A percentile compares a stretch with the other conserved stretches of the same genome.
Evolutionary conservation across 768 basidiomycete genomes (phyloP).

Genomic region (Lactifluus hygrophoroides): DNA sequence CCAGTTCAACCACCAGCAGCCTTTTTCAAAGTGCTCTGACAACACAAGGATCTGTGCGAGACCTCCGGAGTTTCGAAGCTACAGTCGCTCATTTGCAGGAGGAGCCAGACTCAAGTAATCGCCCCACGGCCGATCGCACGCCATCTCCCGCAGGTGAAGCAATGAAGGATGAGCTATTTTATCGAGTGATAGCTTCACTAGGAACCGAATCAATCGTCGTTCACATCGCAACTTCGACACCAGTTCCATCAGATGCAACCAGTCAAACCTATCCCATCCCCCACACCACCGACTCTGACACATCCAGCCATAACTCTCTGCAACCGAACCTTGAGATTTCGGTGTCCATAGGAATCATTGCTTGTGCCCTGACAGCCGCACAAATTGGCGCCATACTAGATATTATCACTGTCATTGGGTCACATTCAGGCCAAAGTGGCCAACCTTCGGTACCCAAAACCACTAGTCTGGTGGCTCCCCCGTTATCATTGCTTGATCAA

Average conservation of each 20-base stretch:
- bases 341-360: constrained; percentile 14
- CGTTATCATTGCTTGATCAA: constrained; percentile 25
- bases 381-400: constrained; percentile 12
- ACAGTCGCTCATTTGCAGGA: background rate
- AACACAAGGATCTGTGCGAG: background rate
- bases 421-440: constrained; percentile 11
- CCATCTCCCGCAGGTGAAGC: background rate
- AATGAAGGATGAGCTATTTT: background rate
- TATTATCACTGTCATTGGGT: constrained; percentile 29
- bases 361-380: constrained; percentile 16
- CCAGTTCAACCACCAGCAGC: constrained; percentile 47
- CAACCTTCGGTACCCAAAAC: constrained; percentile 13
- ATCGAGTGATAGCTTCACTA: constrained; percentile 14
- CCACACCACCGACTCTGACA: background rate
- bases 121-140: background rate
- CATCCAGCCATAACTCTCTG: background rate
- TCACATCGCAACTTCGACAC: constrained; percentile 11
- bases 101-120: background rate
- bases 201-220: constrained; percentile 16
- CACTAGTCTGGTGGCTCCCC: constrained; percentile 19
- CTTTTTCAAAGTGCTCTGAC: constrained; percentile 65
- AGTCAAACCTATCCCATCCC: background rate
- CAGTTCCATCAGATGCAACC: background rate
- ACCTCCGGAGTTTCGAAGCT: background rate
- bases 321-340: constrained; percentile 15